Evolutionary conservation across 768 basidiomycete genomes (phyloP).

Genomic region (Lactifluus piperatus): DNA sequence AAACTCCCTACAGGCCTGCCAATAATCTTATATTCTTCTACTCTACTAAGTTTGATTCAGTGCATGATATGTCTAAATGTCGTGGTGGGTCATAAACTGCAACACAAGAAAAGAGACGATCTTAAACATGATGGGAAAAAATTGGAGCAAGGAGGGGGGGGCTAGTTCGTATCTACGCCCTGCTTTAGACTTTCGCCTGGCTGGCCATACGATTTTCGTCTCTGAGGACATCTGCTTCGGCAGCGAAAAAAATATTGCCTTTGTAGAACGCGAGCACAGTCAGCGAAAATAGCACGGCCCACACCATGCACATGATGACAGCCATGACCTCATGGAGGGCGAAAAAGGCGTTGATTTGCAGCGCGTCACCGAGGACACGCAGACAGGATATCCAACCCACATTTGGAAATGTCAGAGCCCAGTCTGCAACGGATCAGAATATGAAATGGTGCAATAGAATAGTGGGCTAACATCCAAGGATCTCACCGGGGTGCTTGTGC

Average conservation of each 20-base stretch:
- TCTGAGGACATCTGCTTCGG: constrained; percentile 35
- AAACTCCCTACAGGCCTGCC: not conserved
- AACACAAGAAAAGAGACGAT: not conserved
- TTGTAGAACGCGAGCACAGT: constrained; percentile 35
- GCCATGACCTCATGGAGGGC: constrained; percentile 34
- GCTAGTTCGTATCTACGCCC: not conserved
- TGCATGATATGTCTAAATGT: not conserved
- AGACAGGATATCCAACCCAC: constrained; percentile 40
- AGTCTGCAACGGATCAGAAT: constrained; percentile 23
- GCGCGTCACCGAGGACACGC: constrained; percentile 35
- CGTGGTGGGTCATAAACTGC: not conserved
- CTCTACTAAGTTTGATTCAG: not conserved
- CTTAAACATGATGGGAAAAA: not conserved
- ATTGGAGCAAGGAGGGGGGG: not conserved
- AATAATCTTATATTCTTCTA: not conserved
- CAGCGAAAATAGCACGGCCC: constrained; percentile 35
- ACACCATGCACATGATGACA: constrained; percentile 32
- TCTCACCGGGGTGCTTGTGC: constrained; percentile 37
- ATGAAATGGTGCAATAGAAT: not conserved
- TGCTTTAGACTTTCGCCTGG: not conserved
- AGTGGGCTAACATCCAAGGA: constrained; percentile 34
- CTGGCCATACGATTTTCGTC: constrained; percentile 21
- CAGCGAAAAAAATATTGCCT: constrained; percentile 37
- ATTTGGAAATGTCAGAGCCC: constrained; percentile 42
- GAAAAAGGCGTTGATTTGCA: constrained; percentile 33